phyloP scores from a whole-genome alignment of 106 monocot genomes.

The Ottelia alismoides region DNA sequence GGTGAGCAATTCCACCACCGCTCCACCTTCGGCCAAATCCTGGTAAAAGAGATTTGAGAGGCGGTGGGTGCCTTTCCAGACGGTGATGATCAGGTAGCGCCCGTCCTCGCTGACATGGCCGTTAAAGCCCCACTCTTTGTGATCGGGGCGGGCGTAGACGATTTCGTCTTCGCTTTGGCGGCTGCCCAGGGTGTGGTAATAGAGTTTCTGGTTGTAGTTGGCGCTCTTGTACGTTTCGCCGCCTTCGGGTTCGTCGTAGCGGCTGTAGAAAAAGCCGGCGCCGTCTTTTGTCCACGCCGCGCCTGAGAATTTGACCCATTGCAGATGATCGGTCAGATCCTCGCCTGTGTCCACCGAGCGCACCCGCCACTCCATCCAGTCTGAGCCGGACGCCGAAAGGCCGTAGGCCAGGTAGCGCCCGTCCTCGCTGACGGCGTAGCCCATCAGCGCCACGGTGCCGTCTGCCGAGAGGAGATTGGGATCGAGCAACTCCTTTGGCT shows the following conservation, averaged over 20 bases:
- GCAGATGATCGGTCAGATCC: constrained; percentile 38
- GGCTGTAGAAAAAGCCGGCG: constrained; percentile 89
- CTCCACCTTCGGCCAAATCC: constrained; percentile 51
- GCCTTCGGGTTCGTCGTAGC: constrained; percentile 52
- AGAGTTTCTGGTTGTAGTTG: constrained; percentile 73
- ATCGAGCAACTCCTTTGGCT: constrained; percentile 69
- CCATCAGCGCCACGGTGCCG: constrained; percentile 59
- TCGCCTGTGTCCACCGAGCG: constrained; percentile 55
- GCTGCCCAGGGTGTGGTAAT: constrained; percentile 84
- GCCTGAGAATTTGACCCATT: constrained; percentile 91
- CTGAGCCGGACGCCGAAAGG: constrained; percentile 71
- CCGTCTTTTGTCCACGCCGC: constrained; percentile 82
- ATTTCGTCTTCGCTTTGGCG: constrained; percentile 87
- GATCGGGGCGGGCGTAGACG: constrained; percentile 73
- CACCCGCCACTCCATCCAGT: constrained; percentile 83
- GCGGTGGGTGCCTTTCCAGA: too few species aligned
- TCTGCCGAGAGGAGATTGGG: constrained; percentile 76
- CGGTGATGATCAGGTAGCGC: too few species aligned
- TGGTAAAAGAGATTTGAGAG: constrained; percentile 31
- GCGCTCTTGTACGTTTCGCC: constrained; percentile 80
- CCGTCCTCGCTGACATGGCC: constrained; percentile 66
- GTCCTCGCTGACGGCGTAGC: constrained; percentile 39
- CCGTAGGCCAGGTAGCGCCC: constrained; percentile 76
- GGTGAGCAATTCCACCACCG: constrained; percentile 79
- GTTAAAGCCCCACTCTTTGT: constrained; percentile 48